Base-by-base conservation (phyloP, 306 rosid genomes). In the Hippophae gyantsensis region DNA sequence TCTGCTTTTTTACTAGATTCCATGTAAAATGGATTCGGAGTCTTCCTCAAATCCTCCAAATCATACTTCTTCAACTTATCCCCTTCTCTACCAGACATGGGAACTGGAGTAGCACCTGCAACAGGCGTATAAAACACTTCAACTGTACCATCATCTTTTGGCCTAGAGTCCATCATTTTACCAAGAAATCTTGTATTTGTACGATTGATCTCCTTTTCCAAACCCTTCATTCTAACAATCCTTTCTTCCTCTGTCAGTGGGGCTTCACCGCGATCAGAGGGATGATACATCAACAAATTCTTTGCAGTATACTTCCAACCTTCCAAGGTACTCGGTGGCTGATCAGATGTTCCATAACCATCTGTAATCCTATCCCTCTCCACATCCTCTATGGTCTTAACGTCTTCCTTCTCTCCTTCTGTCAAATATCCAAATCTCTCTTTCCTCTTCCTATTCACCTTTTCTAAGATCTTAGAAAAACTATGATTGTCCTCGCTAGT, bases 381-480 rank as follows among this genome's bases (percentile, higher is more conserved):
- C 6, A 23, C 90, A 76, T 82, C 95, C 81, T 86, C 95, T 66
- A 88, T 75, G 2, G 79, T 78, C 42, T 77, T 45, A 8, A 56
- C 86, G 54, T 58, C 79, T 13, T 76, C 82, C 18, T 77, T 78
- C 59, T 83, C 86, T 5, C 95, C 90, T 67, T 86, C 95, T 10
- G 66, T 69, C 80, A 93, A 66, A 70, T 78, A 80, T 23, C 67
- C 89, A 71, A 64, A 82, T 57, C 97, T 76, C 70, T 93, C 99
- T 65, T 93, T 88, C 83, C 99, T 88, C 90, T 93, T 93, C 90
- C 86, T 76, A 79, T 93, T 93, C 45, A 86, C 95, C 75, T 89
- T 88, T 56, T 84, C 97, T 23, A 93, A 9, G 62, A 93, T 82
- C 67, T 84, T 82, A 0, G 95, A 80, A 66, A 93, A 93, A 51